Evolutionary conservation across 371 early-diverging fungal genomes (phyloP).

Genomic region (Mucor piriformis): DNA sequence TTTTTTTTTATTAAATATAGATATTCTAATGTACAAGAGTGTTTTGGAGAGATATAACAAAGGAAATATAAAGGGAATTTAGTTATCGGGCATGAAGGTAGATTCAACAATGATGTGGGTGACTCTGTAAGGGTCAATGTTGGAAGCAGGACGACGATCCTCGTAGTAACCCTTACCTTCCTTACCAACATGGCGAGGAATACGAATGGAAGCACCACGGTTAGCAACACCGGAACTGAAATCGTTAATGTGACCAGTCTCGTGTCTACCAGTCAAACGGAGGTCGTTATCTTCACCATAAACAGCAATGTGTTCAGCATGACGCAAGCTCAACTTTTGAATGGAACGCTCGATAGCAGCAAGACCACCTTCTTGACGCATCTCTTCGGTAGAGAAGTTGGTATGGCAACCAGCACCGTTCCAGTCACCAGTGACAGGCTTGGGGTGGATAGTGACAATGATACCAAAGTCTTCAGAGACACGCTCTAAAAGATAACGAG

Average conservation of each 20-base stretch:
- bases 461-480: conserved; percentile 66
- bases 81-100: conserved; percentile 33
- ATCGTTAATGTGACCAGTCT: conserved; percentile 62
- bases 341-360: conserved; percentile 60
- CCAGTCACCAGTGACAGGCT: conserved; percentile 65
- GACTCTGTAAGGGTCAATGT: conserved; percentile 68
- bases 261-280: conserved; percentile 63
- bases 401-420: conserved; percentile 61
- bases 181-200: conserved; percentile 64
- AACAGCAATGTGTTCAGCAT: conserved; percentile 63
- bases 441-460: conserved; percentile 58
- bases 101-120: conserved; percentile 62
- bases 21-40: background rate
- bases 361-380: conserved; percentile 62
- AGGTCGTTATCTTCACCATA: conserved; percentile 70
- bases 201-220: conserved; percentile 71
- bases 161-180: conserved; percentile 66
- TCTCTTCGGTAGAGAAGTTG: conserved; percentile 63
- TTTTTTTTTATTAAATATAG: background rate
- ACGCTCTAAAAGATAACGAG: conserved; percentile 60
- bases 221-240: conserved; percentile 67
- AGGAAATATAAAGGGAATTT: background rate
- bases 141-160: conserved; percentile 67
- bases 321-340: conserved; percentile 54
- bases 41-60: background rate